Conservation (phyloP, 495 filamentous ascomycete genomes). For the Penicillium longicatenatum region DNA sequence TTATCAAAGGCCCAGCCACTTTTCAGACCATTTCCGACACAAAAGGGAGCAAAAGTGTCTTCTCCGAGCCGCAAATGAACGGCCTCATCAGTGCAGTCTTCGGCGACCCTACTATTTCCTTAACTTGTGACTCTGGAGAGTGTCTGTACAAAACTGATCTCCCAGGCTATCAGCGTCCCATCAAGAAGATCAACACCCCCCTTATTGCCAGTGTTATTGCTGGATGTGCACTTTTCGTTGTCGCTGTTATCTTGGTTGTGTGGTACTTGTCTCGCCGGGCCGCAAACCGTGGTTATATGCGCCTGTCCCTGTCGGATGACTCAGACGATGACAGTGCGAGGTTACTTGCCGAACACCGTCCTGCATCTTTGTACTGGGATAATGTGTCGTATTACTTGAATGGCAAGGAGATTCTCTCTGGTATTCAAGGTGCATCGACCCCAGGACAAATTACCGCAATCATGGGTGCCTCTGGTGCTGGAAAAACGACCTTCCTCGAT, state of each 20-base stretch:
- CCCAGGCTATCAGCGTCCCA: slow-evolving; percentile 82
- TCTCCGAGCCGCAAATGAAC: slow-evolving; percentile 90
- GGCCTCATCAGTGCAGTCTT: slow-evolving; percentile 83
- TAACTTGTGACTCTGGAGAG: slow-evolving; percentile 84
- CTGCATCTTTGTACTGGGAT: slow-evolving; percentile 84
- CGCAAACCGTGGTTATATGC: slow-evolving; percentile 63
- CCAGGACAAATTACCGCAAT: slow-evolving; percentile 94
- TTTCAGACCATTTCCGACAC: slow-evolving; percentile 71
- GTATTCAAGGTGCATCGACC: slow-evolving; percentile 79
- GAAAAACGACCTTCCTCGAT: slow-evolving; percentile 97
- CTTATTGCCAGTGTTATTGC: slow-evolving; percentile 94
- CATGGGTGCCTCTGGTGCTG: slow-evolving; percentile 97
- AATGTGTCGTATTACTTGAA: slow-evolving; percentile 86
- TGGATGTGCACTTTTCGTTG: slow-evolving; percentile 81
- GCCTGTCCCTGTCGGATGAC: slow-evolving; percentile 78
- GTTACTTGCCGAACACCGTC: slow-evolving; percentile 87
- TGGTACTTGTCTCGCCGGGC: slow-evolving; percentile 87
- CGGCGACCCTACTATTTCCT: slow-evolving; percentile 82
- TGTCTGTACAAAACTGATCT: slow-evolving; percentile 91
- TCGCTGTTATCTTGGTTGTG: slow-evolving; percentile 75
- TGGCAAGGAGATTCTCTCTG: slow-evolving; percentile 80
- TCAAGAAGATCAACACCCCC: slow-evolving; percentile 97
- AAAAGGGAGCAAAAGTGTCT: slow-evolving; percentile 65
- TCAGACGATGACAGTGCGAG: slow-evolving; percentile 86
- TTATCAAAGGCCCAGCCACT: slow-evolving; percentile 82